Evolutionary conservation across 164 flowering plant genomes (phyloP), one percentile per base, ranked within the genome.

Genomic region (Houttuynia cordata): DNA sequence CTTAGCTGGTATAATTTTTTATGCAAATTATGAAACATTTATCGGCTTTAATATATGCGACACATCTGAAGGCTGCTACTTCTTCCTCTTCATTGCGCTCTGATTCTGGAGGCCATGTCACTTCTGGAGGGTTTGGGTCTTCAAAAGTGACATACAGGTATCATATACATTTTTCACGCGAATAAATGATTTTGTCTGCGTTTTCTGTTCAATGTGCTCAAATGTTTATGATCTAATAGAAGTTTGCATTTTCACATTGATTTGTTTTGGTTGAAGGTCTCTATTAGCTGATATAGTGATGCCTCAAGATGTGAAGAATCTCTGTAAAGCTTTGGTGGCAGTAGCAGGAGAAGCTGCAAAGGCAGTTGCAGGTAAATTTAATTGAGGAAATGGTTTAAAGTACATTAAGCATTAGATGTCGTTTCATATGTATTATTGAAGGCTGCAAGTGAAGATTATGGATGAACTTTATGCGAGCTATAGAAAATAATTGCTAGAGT

Each of bases 141-240:
- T 84, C 95, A 62, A 92, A 88, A 70, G 74, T 77, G 71, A 77
- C 88, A 24, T 92, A 87, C 75, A 83, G 96, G 98, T 89, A 45
- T 7, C 12, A 45, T 45, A 45, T 17, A 2, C 49, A 12, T 45
- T 45, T 45, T 12, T 45, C 2, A 12, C 12, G 17, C 13, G 2
- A 10, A 17, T 12, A 12, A 45, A 12, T 45, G 8, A 45, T 3
- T 45, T 30, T 2, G 6, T 17, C 49, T 45, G 17, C 12, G 49
- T 45, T 45, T 41, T 12, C 49, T 45, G 49, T 17, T 45, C 49
- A 10, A 45, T 45, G 17, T 45, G 17, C 17, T 8, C 14, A 12
- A 45, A 2, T 45, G n/a, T n/a, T n/a, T n/a, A n/a, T n/a, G n/a
- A n/a, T n/a, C n/a, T n/a, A n/a, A n/a, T n/a, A n/a, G 49, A 45